Conservation (phyloP, 768 basidiomycete species). For the Stropharia rugosoannulata region DNA sequence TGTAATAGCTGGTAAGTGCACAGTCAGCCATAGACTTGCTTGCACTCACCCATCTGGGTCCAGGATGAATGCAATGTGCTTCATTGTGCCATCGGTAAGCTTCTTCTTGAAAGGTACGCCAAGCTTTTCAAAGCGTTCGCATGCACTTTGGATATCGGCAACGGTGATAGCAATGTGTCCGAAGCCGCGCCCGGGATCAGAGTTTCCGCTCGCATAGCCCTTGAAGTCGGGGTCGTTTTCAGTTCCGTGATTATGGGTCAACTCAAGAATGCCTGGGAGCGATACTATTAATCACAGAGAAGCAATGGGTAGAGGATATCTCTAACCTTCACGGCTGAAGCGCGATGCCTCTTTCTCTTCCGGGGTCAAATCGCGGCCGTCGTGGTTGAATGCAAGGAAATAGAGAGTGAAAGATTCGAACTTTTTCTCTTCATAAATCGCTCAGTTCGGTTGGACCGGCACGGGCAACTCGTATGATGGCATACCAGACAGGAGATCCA, state of each 20-base stretch:
- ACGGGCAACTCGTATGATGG: background rate
- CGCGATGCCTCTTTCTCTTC: slow-evolving; percentile 52
- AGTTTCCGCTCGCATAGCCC: slow-evolving; percentile 86
- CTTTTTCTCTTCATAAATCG: slow-evolving; percentile 41
- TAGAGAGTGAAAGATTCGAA: slow-evolving; percentile 73
- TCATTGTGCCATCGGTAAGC: slow-evolving; percentile 85
- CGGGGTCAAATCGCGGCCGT: slow-evolving; percentile 43
- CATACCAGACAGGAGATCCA: slow-evolving; percentile 67
- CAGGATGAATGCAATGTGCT: slow-evolving; percentile 77
- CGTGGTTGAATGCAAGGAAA: slow-evolving; percentile 81
- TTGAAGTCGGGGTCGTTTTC: slow-evolving; percentile 76
- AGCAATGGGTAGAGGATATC: background rate
- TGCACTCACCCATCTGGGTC: slow-evolving; percentile 75
- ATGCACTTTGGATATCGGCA: slow-evolving; percentile 79
- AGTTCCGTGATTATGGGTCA: slow-evolving; percentile 90
- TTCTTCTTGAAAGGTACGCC: slow-evolving; percentile 88
- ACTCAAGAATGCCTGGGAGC: slow-evolving; percentile 67
- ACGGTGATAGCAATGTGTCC: slow-evolving; percentile 90
- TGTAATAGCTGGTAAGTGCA: slow-evolving; percentile 16
- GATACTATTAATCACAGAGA: background rate
- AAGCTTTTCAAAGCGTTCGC: slow-evolving; percentile 76
- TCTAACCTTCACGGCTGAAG: slow-evolving; percentile 66
- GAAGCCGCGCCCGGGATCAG: slow-evolving; percentile 76
- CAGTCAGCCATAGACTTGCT: background rate
- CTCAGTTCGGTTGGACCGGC: background rate